Conservation (phyloP, 2,329 filamentous ascomycete species). For the Cephalotrichum gorgonifer region DNA sequence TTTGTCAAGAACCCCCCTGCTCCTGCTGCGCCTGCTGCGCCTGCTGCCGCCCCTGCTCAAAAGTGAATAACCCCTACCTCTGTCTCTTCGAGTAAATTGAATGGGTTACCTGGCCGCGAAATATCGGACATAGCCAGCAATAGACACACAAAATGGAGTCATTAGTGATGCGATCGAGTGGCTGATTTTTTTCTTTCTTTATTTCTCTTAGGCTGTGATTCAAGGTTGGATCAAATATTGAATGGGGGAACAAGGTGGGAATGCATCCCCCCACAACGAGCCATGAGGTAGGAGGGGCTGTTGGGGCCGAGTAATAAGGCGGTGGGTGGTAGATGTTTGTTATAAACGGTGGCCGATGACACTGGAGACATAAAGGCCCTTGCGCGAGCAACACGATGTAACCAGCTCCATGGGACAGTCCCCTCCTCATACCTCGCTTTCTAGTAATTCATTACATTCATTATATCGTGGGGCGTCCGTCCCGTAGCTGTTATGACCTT, state of each 20-base stretch:
- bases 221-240: background rate
- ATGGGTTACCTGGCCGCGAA: background rate
- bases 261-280: background rate
- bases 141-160: slow-evolving; percentile 4
- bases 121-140: slow-evolving; percentile 4
- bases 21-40: no score
- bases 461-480: background rate
- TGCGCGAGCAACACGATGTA: no score
- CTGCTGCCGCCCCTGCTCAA: no score
- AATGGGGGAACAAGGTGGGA: background rate
- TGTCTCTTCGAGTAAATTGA: background rate
- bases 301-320: background rate
- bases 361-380: no score
- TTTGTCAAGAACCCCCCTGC: slow-evolving; percentile 82
- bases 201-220: slow-evolving; percentile 5
- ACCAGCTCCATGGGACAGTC: no score
- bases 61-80: slow-evolving; percentile 50
- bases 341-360: background rate
- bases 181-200: slow-evolving; percentile 3
- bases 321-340: background rate
- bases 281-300: background rate
- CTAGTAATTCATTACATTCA: background rate
- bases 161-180: slow-evolving; percentile 1
- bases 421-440: background rate
- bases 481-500: slow-evolving; percentile 39